Percentiles rank a stretch among this genome's conserved stretches.
phyloP scores from a whole-genome alignment of 2,329 filamentous ascomycete genomes.

The Colletotrichum sp. region DNA sequence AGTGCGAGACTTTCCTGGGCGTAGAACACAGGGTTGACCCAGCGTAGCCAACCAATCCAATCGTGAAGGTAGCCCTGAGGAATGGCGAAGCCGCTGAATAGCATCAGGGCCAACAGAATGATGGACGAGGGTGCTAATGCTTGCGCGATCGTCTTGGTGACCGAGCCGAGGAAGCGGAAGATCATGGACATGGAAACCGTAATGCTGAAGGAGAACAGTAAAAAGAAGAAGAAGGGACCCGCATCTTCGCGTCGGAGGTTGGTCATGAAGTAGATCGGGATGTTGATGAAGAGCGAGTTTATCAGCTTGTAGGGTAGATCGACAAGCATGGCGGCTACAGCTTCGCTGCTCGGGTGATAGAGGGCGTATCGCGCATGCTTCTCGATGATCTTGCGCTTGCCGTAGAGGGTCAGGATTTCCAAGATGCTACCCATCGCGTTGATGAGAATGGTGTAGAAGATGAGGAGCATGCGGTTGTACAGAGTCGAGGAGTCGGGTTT shows the following conservation, averaged over 20 bases:
- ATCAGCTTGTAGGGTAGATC: conserved; percentile 33
- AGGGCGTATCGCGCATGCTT: conserved; percentile 32
- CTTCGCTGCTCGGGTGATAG: conserved; percentile 33
- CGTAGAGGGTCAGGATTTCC: conserved; percentile 30
- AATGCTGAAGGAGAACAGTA: conserved; percentile 52
- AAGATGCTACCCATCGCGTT: conserved; percentile 50
- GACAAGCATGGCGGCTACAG: neutral
- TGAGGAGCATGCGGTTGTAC: conserved; percentile 47
- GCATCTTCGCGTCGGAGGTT: conserved; percentile 58
- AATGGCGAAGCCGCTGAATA: conserved; percentile 59
- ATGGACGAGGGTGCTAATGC: conserved; percentile 58
- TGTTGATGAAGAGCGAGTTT: conserved; percentile 63
- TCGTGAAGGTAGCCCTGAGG: conserved; percentile 41
- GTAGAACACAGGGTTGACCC: conserved; percentile 58
- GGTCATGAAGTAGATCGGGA: conserved; percentile 70
- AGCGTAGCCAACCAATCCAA: conserved; percentile 60
- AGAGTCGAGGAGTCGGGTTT: conserved; percentile 46
- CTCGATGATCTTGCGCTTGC: conserved; percentile 28
- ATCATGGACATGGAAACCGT: conserved; percentile 55
- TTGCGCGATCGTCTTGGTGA: conserved; percentile 55
- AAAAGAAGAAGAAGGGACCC: conserved; percentile 59
- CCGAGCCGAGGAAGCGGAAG: conserved; percentile 53
- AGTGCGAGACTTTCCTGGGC: conserved; percentile 70
- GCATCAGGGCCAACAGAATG: conserved; percentile 55
- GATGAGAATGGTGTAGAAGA: conserved; percentile 60